A percentile compares a stretch with the other conserved stretches of the same genome.
Conservation (phyloP, 108 stramenopile genomes). For the Skeletonema menzelii region DNA sequence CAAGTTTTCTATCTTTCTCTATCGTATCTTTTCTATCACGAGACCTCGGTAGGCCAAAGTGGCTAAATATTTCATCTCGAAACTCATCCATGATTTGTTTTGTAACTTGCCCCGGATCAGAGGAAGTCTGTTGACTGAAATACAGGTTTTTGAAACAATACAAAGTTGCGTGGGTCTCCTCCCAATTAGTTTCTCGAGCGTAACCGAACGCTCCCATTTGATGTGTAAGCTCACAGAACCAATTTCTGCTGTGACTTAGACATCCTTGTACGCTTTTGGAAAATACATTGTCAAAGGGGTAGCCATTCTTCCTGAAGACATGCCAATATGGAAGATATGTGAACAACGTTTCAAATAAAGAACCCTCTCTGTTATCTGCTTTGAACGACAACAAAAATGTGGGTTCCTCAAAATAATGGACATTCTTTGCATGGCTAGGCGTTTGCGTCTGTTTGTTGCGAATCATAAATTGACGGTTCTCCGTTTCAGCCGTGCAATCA, state of each 20-base stretch:
- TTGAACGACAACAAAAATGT: slow-evolving; percentile 35
- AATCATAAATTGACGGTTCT: slow-evolving; percentile 11
- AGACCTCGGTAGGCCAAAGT: slow-evolving; percentile 33
- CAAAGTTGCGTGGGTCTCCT: slow-evolving; percentile 25
- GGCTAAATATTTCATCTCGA: slow-evolving; percentile 33
- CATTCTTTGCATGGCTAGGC: slow-evolving; percentile 17
- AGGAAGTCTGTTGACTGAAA: slow-evolving; percentile 20
- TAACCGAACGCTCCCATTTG: slow-evolving; percentile 43
- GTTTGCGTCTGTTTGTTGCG: slow-evolving; percentile 11
- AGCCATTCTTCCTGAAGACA: slow-evolving; percentile 16
- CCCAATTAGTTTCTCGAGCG: slow-evolving; percentile 35
- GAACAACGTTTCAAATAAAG: slow-evolving; percentile 33
- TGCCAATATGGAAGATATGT: slow-evolving; percentile 43
- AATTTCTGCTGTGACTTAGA: slow-evolving; percentile 27
- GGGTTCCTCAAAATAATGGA: slow-evolving; percentile 39
- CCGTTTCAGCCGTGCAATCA: slow-evolving; percentile 15
- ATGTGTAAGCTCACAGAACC: slow-evolving; percentile 43
- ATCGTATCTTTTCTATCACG: slow-evolving; percentile 18
- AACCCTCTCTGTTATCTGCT: slow-evolving; percentile 21
- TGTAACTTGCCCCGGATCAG: slow-evolving; percentile 18
- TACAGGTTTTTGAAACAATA: slow-evolving; percentile 34
- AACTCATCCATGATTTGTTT: slow-evolving; percentile 32
- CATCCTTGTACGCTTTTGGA: slow-evolving; percentile 35
- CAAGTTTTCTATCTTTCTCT: slow-evolving; percentile 29
- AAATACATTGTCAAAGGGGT: slow-evolving; percentile 32